Evolutionary conservation across 306 rosid species (phyloP).

Genomic region (cucumber (Cucumis sativus)): DNA sequence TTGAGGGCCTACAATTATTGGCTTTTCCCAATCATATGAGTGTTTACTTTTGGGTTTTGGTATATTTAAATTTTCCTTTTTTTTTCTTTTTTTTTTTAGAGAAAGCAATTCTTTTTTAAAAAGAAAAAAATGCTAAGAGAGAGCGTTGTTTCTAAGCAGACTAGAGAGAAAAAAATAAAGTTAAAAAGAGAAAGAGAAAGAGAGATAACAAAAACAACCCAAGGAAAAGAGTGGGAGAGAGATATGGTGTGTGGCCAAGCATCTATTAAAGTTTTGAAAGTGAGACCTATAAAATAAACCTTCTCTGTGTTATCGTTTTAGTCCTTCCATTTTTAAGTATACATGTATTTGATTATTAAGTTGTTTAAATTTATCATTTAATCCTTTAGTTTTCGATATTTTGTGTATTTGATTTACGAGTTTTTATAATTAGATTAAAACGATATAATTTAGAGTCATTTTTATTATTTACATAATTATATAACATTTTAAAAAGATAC

Average conservation of each 20-base stretch:
- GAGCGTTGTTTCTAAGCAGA: slow-evolving; percentile 87
- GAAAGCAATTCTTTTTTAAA: not conserved
- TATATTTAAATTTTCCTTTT: not conserved
- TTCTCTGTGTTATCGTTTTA: too few relatives aligned
- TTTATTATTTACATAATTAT: too few relatives aligned
- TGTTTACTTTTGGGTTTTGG: slow-evolving; percentile 47
- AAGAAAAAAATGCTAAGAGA: slow-evolving; percentile 44
- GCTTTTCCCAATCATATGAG: slow-evolving; percentile 47
- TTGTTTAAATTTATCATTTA: too few relatives aligned
- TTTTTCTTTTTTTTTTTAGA: not conserved
- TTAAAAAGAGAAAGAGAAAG: not conserved
- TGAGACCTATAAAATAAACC: not conserved
- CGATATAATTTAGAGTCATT: too few relatives aligned
- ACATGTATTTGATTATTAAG: too few relatives aligned
- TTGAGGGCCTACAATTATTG: slow-evolving; percentile 39
- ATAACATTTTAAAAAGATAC: too few relatives aligned
- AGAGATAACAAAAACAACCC: not conserved
- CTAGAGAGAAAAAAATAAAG: slow-evolving; percentile 4
- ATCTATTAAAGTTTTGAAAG: slow-evolving; percentile 9
- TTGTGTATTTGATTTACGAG: too few relatives aligned
- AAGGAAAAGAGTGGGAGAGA: slow-evolving; percentile 7
- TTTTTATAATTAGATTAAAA: too few relatives aligned
- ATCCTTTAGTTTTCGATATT: too few relatives aligned
- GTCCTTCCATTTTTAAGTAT: too few relatives aligned
- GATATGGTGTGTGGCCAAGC: not conserved